phyloP scores from a whole-genome alignment of 768 basidiomycete species.

The Naganishia vaughanmartiniae region DNA sequence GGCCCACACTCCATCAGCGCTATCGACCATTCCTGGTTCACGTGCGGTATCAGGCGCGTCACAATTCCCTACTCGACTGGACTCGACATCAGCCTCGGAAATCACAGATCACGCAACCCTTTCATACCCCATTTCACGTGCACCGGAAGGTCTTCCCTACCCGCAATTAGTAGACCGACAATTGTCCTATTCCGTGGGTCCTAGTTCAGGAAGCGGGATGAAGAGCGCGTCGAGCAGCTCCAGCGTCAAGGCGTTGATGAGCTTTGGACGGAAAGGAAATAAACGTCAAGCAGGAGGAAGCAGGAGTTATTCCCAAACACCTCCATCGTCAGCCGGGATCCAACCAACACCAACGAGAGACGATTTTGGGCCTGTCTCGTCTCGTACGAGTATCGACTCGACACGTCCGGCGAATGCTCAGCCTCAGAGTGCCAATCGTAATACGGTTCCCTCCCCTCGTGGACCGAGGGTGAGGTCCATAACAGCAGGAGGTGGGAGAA shows the following conservation, averaged over 20 bases:
- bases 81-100: conserved; percentile 18
- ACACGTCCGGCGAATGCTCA: not conserved
- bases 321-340: not conserved
- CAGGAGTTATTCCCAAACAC: conserved; percentile 1
- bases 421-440: not conserved
- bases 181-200: not conserved
- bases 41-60: conserved; percentile 27
- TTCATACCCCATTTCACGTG: conserved; percentile 1
- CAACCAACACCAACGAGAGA: not conserved
- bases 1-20: not conserved
- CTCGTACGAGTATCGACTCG: not conserved
- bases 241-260: conserved; percentile 19
- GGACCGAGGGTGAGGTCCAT: conserved; percentile 9
- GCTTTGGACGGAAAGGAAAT: not conserved
- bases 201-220: not conserved
- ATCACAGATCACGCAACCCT: conserved; percentile 11
- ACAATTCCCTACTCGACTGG: conserved; percentile 23
- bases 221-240: conserved; percentile 11
- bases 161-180: conserved; percentile 16
- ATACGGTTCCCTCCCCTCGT: conserved; percentile 1
- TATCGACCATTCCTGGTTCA: conserved; percentile 8
- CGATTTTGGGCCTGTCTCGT: not conserved
- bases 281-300: conserved; percentile 14
- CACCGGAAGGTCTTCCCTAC: conserved; percentile 19
- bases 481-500: not conserved